Percentiles rank a stretch among this genome's conserved stretches.
Conservation (phyloP, 257 asterid genomes). For the Solanum arcanum region DNA sequence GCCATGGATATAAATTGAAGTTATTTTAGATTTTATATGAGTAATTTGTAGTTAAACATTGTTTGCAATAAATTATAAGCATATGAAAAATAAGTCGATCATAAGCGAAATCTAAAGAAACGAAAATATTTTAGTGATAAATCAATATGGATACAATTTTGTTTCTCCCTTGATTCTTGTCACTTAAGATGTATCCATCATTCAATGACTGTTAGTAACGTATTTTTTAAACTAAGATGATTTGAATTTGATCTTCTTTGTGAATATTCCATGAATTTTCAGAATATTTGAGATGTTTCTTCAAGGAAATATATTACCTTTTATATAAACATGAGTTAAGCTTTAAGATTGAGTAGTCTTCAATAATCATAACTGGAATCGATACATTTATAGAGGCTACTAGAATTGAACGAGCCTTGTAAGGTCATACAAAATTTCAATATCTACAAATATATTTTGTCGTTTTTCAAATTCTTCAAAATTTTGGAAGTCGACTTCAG, state of each 20-base stretch:
- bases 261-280: background rate
- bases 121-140: background rate
- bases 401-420: background rate
- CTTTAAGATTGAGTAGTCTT: background rate
- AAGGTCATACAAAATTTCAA: background rate
- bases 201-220: rapidly evolving
- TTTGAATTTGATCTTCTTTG: too few species aligned
- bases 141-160: background rate
- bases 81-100: background rate
- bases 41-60: too few species aligned
- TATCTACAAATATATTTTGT: background rate
- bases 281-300: too few species aligned
- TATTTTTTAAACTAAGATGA: background rate
- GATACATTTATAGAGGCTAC: background rate
- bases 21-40: background rate
- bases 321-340: background rate
- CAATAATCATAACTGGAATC: too few species aligned
- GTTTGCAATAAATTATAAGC: background rate
- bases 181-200: background rate
- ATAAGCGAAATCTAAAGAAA: too few species aligned
- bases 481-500: background rate
- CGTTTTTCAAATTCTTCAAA: too few species aligned
- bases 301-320: background rate
- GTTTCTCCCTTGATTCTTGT: too few species aligned
- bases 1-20: background rate